phyloP scores from a whole-genome alignment of 495 filamentous ascomycete species.

The Xylaria grammica region DNA sequence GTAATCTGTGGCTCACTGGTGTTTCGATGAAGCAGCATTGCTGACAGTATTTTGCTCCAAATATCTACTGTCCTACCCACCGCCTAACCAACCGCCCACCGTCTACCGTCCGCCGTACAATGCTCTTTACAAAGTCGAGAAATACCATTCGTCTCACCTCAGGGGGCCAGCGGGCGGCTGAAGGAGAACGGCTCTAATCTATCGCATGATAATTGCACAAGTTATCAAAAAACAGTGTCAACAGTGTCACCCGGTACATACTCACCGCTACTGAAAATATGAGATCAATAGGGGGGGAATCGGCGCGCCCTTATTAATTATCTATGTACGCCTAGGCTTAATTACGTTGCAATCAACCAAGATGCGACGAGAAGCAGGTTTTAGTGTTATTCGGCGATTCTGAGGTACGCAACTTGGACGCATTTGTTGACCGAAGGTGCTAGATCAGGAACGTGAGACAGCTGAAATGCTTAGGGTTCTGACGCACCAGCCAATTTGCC shows the following conservation, averaged over 20 bases:
- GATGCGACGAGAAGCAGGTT: not conserved
- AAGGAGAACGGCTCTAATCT: not conserved
- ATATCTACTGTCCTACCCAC: too few relatives aligned
- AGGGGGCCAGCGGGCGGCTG: not conserved
- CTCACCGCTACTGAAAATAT: too few relatives aligned
- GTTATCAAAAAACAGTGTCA: not conserved
- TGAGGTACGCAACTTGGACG: not conserved
- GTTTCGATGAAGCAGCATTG: constrained; percentile 30
- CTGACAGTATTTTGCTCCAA: too few relatives aligned
- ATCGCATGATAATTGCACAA: not conserved
- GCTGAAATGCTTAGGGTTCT: not conserved
- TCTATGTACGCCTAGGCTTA: not conserved
- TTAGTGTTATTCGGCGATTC: too few relatives aligned
- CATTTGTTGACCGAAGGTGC: constrained; percentile 11
- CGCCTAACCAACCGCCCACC: not conserved
- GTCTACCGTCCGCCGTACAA: too few relatives aligned
- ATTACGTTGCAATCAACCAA: not conserved
- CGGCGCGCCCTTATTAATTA: not conserved
- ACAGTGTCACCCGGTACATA: too few relatives aligned
- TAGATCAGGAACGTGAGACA: not conserved
- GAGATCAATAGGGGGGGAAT: constrained; percentile 1
- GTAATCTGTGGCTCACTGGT: constrained; percentile 31
- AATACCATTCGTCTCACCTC: constrained; percentile 8
- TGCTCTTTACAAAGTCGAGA: too few relatives aligned
- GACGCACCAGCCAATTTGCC: not conserved